Conservation (phyloP, 108 stramenopile species). For the Chaetoceros tenuissimus region DNA sequence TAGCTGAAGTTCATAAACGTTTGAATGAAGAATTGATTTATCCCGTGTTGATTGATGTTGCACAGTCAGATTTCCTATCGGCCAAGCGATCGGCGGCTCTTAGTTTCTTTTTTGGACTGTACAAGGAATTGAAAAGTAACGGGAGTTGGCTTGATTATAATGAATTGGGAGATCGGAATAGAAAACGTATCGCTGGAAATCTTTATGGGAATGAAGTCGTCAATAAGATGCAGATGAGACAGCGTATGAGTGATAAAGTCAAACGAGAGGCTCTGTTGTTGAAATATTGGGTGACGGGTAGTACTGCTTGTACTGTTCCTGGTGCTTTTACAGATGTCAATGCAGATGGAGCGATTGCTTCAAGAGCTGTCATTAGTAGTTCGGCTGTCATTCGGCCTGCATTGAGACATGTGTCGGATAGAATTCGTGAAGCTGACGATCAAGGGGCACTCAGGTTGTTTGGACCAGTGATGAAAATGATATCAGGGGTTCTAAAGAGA, state of each 20-base stretch:
- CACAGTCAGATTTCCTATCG: conserved; percentile 63
- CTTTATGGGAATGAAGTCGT: not conserved
- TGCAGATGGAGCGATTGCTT: conserved; percentile 48
- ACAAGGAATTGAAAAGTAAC: conserved; percentile 51
- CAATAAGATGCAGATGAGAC: conserved; percentile 26
- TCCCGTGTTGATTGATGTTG: conserved; percentile 68
- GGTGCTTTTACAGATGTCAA: conserved; percentile 58
- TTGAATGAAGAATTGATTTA: conserved; percentile 61
- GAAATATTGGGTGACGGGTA: conserved; percentile 68
- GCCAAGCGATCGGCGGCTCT: conserved; percentile 62
- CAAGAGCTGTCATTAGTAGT: conserved; percentile 62
- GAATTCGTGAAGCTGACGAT: conserved; percentile 73
- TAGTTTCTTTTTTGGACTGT: conserved; percentile 60
- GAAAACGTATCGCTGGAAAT: not conserved
- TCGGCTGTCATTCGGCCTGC: conserved; percentile 64
- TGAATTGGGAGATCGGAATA: not conserved
- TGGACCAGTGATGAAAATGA: conserved; percentile 81
- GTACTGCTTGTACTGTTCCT: conserved; percentile 48
- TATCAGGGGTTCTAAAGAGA: conserved; percentile 53
- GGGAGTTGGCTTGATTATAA: conserved; percentile 63
- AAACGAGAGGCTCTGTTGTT: conserved; percentile 58
- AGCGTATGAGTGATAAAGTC: conserved; percentile 32
- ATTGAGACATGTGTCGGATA: conserved; percentile 61
- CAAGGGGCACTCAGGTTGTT: conserved; percentile 65
- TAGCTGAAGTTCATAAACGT: conserved; percentile 65